Percentiles rank a stretch among this genome's conserved stretches.
Evolutionary conservation across 228 moss, liverwort and hornwort genomes (phyloP).

Genomic region (Sphagnum fallax): DNA sequence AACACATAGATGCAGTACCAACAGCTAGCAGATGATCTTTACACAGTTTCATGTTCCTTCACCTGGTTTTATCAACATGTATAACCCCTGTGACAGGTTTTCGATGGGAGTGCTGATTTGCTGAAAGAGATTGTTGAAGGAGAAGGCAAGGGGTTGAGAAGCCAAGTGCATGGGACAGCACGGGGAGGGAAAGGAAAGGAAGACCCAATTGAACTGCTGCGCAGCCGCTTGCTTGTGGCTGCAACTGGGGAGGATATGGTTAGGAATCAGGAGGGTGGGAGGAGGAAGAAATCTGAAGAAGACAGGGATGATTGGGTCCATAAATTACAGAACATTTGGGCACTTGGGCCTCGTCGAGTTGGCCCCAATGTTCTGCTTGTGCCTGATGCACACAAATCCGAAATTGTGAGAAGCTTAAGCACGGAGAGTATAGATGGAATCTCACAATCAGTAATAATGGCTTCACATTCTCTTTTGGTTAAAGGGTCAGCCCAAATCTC

Average conservation of each 20-base stretch:
- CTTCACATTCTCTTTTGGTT: conserved; percentile 32
- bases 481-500: conserved; percentile 66
- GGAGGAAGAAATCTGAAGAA: conserved; percentile 30
- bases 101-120: conserved; percentile 75
- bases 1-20: too few relatives aligned
- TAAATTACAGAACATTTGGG: conserved; percentile 76
- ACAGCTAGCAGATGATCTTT: too few relatives aligned
- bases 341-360: conserved; percentile 87
- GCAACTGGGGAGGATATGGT: conserved; percentile 21
- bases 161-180: conserved; percentile 22
- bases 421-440: conserved; percentile 6
- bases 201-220: conserved; percentile 56
- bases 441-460: conserved; percentile 20
- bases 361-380: conserved; percentile 72
- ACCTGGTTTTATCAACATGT: too few relatives aligned
- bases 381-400: conserved; percentile 23
- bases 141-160: conserved; percentile 30
- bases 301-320: conserved; percentile 33
- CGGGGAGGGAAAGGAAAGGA: conserved; percentile 28
- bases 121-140: conserved; percentile 79
- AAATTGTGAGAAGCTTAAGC: conserved; percentile 8
- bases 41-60: too few relatives aligned
- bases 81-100: conserved; percentile 27
- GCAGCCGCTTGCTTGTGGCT: conserved; percentile 55
- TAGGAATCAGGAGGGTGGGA: conserved; percentile 15